phyloP scores from a whole-genome alignment of 176 grass and related monocot genomes.

The Dendrocalamus sinicus region DNA sequence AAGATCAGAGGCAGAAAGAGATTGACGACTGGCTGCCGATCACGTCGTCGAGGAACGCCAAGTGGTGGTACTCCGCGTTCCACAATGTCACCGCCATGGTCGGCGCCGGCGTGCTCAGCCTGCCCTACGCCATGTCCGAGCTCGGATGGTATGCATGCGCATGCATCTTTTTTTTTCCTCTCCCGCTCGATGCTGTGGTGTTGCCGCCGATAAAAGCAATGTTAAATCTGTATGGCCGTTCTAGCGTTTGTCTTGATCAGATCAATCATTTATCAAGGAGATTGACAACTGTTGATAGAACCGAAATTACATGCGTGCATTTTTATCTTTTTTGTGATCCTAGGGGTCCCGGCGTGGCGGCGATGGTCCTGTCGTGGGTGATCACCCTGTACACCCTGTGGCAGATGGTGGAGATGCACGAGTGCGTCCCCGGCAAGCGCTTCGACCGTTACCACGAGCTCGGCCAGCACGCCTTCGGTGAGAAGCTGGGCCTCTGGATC shows the following conservation, averaged over 20 bases:
- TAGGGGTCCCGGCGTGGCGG: constrained; percentile 54
- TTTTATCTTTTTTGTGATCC: neutral
- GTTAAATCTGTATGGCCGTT: no score
- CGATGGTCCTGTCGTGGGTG: constrained; percentile 54
- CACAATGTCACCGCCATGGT: constrained; percentile 93
- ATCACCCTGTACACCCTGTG: constrained; percentile 69
- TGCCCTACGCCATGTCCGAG: constrained; percentile 73
- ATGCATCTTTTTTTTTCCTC: neutral
- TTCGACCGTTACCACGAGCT: constrained; percentile 85
- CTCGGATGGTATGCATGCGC: constrained; percentile 54
- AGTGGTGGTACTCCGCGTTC: constrained; percentile 85
- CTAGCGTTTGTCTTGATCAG: no score
- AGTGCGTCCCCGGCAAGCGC: constrained; percentile 63
- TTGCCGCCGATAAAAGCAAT: no score
- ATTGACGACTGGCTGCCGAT: constrained; percentile 71
- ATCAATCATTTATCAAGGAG: no score
- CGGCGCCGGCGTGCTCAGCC: constrained; percentile 72
- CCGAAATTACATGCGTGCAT: neutral
- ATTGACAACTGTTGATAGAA: no score
- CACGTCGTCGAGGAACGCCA: constrained; percentile 62
- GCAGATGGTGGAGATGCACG: constrained; percentile 77
- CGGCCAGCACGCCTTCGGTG: constrained; percentile 68
- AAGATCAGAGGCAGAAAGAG: constrained; percentile 34
- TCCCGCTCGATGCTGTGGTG: no score
- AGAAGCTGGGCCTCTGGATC: constrained; percentile 67